Evolutionary conservation across 2,329 filamentous ascomycete genomes (phyloP), one percentile per base, ranked within the genome.

Genomic region (Pestalotiopsis sp.): DNA sequence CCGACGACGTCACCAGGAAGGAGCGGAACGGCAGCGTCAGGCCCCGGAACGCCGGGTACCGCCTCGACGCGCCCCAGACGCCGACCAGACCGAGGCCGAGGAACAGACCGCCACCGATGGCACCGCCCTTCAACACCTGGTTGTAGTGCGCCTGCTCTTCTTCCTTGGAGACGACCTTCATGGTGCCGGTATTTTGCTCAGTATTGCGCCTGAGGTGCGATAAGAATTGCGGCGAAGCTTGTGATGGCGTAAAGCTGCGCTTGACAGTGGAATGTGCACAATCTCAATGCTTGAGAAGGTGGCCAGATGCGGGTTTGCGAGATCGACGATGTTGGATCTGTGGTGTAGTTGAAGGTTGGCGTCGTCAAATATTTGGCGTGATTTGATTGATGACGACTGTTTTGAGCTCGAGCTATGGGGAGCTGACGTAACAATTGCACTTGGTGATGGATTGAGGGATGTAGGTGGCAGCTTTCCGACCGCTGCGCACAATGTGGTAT

Each of bases 81-180:
- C 90, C 93, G 36, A 85, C 85, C 9, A 88, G 73, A 71, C 95
- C 95, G 39, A 90, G 76, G 49, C 82, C 85, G 2, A 94, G 82
- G 71, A 96, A 95, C 59, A 90, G 74, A 13, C 86, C 66, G 71
- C 93, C 93, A 73, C 95, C 96, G 72, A 92, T 81, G 71, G 90
- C 77, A 74, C 96, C 95, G 73, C 94, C 95, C 79, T 90, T 91
- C 74, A 98, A 78, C 70, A 97, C 96, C 69, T 88, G 85, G 79
- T 86, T 83, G 88, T 97, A 97, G 87, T 98, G 95, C 66, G 88
- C 93, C 70, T 86, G 80, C 83, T 98, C 95, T 84, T 98, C 93
- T 88, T 98, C 94, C 80, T 95, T 94, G 76, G 93, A 97, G 79
- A 98, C 88, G 78, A 98, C 86, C 91, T 98, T 98, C 96, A 98